Evolutionary conservation across 2,329 filamentous ascomycete genomes (phyloP).

Genomic region (Fusarium napiforme): DNA sequence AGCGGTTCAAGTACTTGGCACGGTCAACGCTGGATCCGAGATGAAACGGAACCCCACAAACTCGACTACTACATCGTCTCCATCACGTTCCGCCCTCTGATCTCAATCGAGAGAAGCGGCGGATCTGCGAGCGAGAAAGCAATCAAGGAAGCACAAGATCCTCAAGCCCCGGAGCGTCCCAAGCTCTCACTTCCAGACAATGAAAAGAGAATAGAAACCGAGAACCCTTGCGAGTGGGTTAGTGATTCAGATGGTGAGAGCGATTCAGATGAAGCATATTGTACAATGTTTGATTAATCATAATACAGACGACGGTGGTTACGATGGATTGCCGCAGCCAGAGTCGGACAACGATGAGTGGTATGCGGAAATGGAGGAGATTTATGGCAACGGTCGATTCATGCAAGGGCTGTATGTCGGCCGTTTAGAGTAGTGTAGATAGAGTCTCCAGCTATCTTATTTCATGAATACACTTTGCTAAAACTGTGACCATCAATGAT

Average conservation of each 20-base stretch:
- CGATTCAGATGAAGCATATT: background rate
- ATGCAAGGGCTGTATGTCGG: background rate
- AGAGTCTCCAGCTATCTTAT: background rate
- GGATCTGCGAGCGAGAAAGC: conserved; percentile 26
- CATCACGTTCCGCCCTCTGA: conserved; percentile 49
- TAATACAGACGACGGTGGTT: background rate
- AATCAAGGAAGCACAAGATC: background rate
- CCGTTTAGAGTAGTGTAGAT: background rate
- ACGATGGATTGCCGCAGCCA: too few relatives aligned
- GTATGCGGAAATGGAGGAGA: background rate
- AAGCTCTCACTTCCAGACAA: conserved; percentile 3
- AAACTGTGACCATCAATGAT: fast-evolving
- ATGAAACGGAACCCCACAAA: conserved; percentile 52
- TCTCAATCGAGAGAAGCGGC: conserved; percentile 32
- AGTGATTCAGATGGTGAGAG: background rate
- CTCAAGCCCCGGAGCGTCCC: background rate
- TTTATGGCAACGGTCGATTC: background rate
- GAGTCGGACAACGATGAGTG: background rate
- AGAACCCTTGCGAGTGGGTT: background rate
- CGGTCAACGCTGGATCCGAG: conserved; percentile 52
- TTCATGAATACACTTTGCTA: background rate
- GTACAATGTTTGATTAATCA: background rate
- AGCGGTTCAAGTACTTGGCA: conserved; percentile 57
- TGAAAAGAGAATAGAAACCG: background rate
- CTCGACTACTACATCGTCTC: conserved; percentile 58